Conservation (phyloP, 495 filamentous ascomycete genomes). For the Talaromyces nanjingensis region DNA sequence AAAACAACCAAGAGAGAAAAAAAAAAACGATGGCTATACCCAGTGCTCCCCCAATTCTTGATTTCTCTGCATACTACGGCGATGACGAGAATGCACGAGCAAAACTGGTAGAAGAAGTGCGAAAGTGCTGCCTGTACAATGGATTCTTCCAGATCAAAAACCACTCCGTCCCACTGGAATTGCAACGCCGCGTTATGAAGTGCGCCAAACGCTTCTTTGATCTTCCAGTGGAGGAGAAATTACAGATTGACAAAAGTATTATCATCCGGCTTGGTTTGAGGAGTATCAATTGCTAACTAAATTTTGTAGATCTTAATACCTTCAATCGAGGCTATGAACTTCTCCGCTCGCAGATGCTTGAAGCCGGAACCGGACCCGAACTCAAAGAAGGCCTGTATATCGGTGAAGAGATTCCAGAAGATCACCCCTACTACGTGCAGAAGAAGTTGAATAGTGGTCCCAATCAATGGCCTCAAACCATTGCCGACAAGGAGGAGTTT, state of each 20-base stretch:
- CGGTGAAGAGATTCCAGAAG: conserved; percentile 34
- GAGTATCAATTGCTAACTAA: not conserved
- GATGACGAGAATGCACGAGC: conserved; percentile 22
- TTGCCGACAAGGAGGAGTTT: conserved; percentile 37
- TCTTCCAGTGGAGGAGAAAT: conserved; percentile 45
- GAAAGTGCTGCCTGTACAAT: conserved; percentile 29
- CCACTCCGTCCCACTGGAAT: conserved; percentile 33
- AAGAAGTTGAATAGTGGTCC: conserved; percentile 35
- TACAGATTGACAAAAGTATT: conserved; percentile 35
- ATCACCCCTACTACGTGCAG: conserved; percentile 31
- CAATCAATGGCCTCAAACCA: conserved; percentile 40
- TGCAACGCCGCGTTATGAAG: conserved; percentile 25
- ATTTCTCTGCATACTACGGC: conserved; percentile 30
- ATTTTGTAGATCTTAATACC: conserved; percentile 21
- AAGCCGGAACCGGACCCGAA: conserved; percentile 38
- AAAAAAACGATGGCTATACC: conserved; percentile 9
- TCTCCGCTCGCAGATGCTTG: conserved; percentile 42
- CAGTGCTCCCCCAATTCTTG: conserved; percentile 26
- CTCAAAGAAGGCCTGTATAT: conserved; percentile 47
- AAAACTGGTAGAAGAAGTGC: conserved; percentile 22
- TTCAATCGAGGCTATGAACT: conserved; percentile 46
- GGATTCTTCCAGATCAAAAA: conserved; percentile 46
- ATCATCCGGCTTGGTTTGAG: conserved; percentile 6
- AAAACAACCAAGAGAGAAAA: not conserved
- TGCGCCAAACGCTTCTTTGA: conserved; percentile 43